Percentiles rank a stretch among this genome's conserved stretches.
These are phyloP conservation scores for Lepidium campestre DNA, from an alignment of 441 rosid genomes.

Conservation along the genomic window DNA sequence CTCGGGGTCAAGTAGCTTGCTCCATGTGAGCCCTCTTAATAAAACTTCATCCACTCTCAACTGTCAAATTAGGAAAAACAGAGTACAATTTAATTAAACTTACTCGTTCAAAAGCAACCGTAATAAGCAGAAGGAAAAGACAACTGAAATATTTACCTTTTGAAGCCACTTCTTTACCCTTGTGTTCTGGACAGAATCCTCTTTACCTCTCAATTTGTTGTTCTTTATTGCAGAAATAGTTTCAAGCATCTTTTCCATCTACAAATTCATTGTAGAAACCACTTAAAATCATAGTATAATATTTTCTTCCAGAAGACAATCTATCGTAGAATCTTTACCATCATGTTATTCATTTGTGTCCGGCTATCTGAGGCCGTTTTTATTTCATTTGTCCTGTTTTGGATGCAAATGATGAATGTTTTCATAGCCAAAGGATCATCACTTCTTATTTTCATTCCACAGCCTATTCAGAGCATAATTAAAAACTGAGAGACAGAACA, in stretches of 20 bases:
- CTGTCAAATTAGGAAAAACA: constrained; percentile 33
- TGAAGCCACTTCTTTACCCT: constrained; percentile 92
- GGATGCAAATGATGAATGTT: constrained; percentile 67
- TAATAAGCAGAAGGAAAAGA: not conserved
- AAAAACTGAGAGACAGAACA: constrained; percentile 12
- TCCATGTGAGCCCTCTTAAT: constrained; percentile 80
- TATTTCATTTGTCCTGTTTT: constrained; percentile 61
- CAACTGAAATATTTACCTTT: constrained; percentile 43
- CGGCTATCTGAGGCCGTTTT: constrained; percentile 47
- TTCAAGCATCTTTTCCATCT: constrained; percentile 98
- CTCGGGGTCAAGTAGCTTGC: constrained; percentile 75
- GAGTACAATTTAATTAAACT: not conserved
- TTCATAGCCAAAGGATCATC: constrained; percentile 91
- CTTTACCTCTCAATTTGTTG: constrained; percentile 71
- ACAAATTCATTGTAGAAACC: constrained; percentile 1
- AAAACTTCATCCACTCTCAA: constrained; percentile 61
- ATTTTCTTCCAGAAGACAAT: not conserved
- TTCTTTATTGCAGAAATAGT: constrained; percentile 84
- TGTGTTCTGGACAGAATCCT: constrained; percentile 58
- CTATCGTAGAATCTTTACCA: not conserved
- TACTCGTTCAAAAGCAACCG: not conserved
- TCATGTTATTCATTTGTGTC: constrained; percentile 32
- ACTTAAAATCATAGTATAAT: not conserved
- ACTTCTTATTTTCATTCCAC: constrained; percentile 87
- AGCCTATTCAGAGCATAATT: constrained; percentile 42